phyloP scores from a whole-genome alignment of 2,329 filamentous ascomycete species.

The Colletotrichum australisinense region DNA sequence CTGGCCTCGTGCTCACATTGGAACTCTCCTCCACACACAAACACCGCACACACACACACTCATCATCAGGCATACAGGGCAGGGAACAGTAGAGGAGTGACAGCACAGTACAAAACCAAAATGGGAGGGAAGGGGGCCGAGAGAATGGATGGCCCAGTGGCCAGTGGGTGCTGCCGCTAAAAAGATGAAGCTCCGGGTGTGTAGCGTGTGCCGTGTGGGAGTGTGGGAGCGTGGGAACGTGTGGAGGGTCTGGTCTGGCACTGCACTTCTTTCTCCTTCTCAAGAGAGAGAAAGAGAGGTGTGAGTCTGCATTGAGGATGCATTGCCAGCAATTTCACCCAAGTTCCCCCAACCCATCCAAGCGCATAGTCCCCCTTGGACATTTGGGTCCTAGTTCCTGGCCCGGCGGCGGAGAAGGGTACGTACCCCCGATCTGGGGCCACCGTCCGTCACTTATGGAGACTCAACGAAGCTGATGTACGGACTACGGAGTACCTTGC shows the following conservation, averaged over 20 bases:
- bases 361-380: slow-evolving; percentile 25
- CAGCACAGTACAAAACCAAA: slow-evolving; percentile 7
- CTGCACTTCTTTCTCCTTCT: background rate
- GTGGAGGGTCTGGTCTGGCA: background rate
- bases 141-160: slow-evolving; percentile 6
- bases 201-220: slow-evolving; percentile 12
- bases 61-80: background rate
- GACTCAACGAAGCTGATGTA: background rate
- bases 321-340: slow-evolving; percentile 36
- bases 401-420: background rate
- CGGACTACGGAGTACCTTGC: slow-evolving; percentile 2
- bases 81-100: background rate
- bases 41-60: background rate
- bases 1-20: background rate
- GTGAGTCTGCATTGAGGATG: slow-evolving; percentile 25
- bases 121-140: slow-evolving; percentile 12
- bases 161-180: slow-evolving; percentile 24
- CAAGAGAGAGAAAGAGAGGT: no score
- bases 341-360: slow-evolving; percentile 32
- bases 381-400: slow-evolving; percentile 22
- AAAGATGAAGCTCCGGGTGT: slow-evolving; percentile 29
- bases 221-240: background rate
- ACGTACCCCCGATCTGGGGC: background rate
- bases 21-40: background rate
- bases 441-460: slow-evolving; percentile 3